Percentiles rank a stretch among this genome's conserved stretches.
phyloP scores from a whole-genome alignment of 306 rosid species.

The Gillenia trifoliata region DNA sequence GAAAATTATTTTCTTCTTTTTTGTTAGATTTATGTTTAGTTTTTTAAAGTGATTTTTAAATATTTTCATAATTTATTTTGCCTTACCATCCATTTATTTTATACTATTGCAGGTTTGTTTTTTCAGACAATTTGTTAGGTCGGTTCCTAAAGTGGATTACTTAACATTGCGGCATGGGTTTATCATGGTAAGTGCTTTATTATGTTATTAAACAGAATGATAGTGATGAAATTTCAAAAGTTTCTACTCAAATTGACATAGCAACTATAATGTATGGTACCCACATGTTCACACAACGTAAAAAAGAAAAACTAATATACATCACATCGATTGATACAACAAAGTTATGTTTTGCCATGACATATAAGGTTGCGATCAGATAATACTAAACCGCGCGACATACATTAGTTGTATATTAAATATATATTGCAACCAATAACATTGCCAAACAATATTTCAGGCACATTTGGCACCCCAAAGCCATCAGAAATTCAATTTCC shows the following conservation, averaged over 20 bases:
- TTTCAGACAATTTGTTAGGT: slow-evolving; percentile 82
- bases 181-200: slow-evolving; percentile 49
- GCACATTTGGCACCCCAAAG: slow-evolving; percentile 91
- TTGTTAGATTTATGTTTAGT: background rate
- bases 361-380: background rate
- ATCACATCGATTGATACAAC: background rate
- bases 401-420: background rate
- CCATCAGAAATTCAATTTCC: slow-evolving; percentile 64
- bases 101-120: slow-evolving; percentile 45
- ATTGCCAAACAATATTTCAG: slow-evolving; percentile 30
- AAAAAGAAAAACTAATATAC: background rate
- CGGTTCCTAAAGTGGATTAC: slow-evolving; percentile 92
- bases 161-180: slow-evolving; percentile 89
- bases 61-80: background rate
- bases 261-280: too few species aligned
- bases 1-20: background rate
- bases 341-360: background rate
- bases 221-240: background rate
- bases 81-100: background rate
- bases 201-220: too few species aligned
- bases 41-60: background rate
- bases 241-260: background rate
- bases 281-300: background rate
- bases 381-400: too few species aligned
- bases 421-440: background rate